A percentile compares a stretch with the other conserved stretches of the same genome.
Conservation (phyloP, 73 alveolate species). For the Uronychia setigera region DNA sequence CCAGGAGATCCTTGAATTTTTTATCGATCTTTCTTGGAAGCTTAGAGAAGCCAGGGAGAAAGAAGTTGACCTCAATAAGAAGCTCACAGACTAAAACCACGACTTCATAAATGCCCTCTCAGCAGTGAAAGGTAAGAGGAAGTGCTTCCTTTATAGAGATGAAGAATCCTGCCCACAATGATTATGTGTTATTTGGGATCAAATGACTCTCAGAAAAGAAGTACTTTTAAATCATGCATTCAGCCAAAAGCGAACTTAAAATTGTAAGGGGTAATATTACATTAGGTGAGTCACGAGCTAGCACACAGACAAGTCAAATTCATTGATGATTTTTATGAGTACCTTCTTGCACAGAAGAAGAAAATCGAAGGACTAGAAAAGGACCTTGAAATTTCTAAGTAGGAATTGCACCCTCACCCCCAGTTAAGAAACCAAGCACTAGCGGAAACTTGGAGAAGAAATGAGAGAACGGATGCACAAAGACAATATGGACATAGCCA, state of each 20-base stretch:
- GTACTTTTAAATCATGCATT: conserved; percentile 37
- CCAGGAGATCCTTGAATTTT: conserved; percentile 18
- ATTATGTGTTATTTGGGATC: not conserved
- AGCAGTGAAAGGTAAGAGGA: conserved; percentile 28
- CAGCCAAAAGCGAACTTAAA: conserved; percentile 13
- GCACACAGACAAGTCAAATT: conserved; percentile 55
- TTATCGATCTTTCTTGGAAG: conserved; percentile 10
- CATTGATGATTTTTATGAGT: conserved; percentile 55
- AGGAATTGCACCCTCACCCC: conserved; percentile 5
- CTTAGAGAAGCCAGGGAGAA: conserved; percentile 24
- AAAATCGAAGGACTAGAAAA: conserved; percentile 12
- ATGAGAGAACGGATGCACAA: not conserved
- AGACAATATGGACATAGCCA: conserved; percentile 30
- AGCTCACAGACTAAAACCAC: conserved; percentile 32
- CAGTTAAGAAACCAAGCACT: conserved; percentile 14
- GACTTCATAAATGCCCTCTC: conserved; percentile 43
- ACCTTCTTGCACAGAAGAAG: conserved; percentile 3
- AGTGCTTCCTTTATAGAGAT: not conserved
- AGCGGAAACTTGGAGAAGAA: conserved; percentile 13
- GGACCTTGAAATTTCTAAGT: conserved; percentile 9
- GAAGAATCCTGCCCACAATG: not conserved
- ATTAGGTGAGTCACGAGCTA: conserved; percentile 19
- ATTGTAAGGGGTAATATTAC: not conserved
- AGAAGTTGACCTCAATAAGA: not conserved
- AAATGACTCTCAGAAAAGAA: conserved; percentile 42